Percentiles rank a stretch among this genome's conserved stretches.
Conservation (phyloP, 306 rosid genomes). For the Gleditsia sinensis region DNA sequence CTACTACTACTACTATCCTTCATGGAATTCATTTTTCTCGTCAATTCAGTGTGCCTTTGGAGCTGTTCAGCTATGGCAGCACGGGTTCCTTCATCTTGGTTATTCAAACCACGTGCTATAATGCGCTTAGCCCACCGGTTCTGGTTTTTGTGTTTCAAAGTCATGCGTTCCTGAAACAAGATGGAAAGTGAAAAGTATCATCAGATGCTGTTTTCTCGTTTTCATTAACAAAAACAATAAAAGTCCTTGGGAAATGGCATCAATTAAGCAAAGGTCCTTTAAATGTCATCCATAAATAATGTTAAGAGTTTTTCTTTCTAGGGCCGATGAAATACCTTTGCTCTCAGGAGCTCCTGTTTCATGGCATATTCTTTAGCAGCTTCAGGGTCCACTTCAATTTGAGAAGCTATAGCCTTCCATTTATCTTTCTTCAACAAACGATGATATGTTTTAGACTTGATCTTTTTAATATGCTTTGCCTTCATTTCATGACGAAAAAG, state of each 20-base stretch:
- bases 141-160: slow-evolving; percentile 71
- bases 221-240: background rate
- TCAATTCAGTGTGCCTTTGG: slow-evolving; percentile 64
- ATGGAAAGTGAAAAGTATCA: slow-evolving; percentile 29
- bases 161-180: slow-evolving; percentile 80
- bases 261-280: background rate
- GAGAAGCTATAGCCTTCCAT: slow-evolving; percentile 57
- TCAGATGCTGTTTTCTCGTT: background rate
- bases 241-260: background rate
- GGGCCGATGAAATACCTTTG: slow-evolving; percentile 62
- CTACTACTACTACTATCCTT: slow-evolving; percentile 59
- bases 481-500: slow-evolving; percentile 83
- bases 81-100: slow-evolving; percentile 94
- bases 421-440: slow-evolving; percentile 82
- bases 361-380: slow-evolving; percentile 77
- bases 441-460: slow-evolving; percentile 82
- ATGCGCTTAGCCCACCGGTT: slow-evolving; percentile 76
- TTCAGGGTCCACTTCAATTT: slow-evolving; percentile 66
- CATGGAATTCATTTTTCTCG: slow-evolving; percentile 81
- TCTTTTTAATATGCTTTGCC: slow-evolving; percentile 78
- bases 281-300: background rate
- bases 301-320: background rate
- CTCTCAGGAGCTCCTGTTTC: slow-evolving; percentile 79
- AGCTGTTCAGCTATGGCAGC: slow-evolving; percentile 81
- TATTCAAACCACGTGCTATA: slow-evolving; percentile 65